phyloP scores from a whole-genome alignment of 371 early-diverging fungal species.

The Chytridium lagenaria region DNA sequence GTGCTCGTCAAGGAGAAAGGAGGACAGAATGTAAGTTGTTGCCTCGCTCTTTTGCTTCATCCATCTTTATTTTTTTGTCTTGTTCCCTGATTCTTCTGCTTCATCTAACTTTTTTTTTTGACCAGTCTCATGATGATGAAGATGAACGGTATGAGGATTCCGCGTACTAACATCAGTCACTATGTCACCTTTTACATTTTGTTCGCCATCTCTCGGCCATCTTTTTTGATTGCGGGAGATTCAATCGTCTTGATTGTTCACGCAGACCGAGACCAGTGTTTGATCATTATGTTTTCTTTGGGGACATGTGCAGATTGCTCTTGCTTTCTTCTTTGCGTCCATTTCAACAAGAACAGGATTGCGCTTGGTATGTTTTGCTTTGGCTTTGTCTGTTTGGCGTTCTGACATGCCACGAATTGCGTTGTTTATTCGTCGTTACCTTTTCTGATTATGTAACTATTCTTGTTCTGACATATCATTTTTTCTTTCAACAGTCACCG shows the following conservation, averaged over 20 bases:
- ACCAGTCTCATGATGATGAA: constrained; percentile 64
- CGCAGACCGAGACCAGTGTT: constrained; percentile 58
- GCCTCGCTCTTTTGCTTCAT: neutral
- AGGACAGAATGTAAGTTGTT: constrained; percentile 61
- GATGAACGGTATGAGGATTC: constrained; percentile 46
- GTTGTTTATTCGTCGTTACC: too few relatives aligned
- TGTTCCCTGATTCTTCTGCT: neutral
- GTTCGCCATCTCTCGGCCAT: constrained; percentile 58
- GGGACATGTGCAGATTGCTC: constrained; percentile 67
- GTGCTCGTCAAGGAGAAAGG: constrained; percentile 74
- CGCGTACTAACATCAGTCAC: constrained; percentile 32
- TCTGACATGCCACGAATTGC: too few relatives aligned
- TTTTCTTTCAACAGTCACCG: constrained; percentile 33
- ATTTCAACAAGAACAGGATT: constrained; percentile 65
- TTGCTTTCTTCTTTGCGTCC: constrained; percentile 68
- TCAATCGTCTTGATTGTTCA: constrained; percentile 64
- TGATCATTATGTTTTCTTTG: constrained; percentile 64
- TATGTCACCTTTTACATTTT: constrained; percentile 70
- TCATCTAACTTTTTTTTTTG: constrained; percentile 41
- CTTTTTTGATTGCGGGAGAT: constrained; percentile 67
- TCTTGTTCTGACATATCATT: neutral
- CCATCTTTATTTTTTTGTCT: neutral
- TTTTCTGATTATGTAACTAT: too few relatives aligned
- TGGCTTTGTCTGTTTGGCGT: too few relatives aligned
- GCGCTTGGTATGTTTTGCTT: constrained; percentile 48